phyloP scores from a whole-genome alignment of 2,329 filamentous ascomycete species.

The Colletotrichum limetticola region DNA sequence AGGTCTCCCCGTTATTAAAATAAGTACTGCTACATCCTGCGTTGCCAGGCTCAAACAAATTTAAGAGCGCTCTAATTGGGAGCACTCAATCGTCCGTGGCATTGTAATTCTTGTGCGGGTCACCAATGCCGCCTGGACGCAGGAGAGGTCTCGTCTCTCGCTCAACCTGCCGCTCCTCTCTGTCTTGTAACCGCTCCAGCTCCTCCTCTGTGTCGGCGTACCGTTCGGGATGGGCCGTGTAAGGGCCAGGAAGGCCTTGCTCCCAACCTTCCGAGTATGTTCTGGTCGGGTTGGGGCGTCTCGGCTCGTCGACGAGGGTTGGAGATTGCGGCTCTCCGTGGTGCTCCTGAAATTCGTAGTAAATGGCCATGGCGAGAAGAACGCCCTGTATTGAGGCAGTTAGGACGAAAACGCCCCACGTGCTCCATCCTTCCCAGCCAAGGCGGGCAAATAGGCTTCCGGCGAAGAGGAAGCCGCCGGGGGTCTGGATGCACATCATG shows the following conservation, averaged over 20 bases:
- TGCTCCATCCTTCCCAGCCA: constrained; percentile 89
- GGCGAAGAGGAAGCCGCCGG: constrained; percentile 90
- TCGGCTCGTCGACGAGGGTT: constrained; percentile 35
- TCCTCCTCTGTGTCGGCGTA: constrained; percentile 64
- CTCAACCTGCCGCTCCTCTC: constrained; percentile 61
- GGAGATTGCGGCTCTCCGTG: constrained; percentile 42
- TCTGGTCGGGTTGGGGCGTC: constrained; percentile 51
- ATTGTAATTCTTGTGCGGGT: constrained; percentile 53
- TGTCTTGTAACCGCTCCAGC: constrained; percentile 59
- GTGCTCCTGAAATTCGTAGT: constrained; percentile 70
- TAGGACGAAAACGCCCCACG: constrained; percentile 91
- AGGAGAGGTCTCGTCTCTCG: constrained; percentile 62
- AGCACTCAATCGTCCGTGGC: constrained; percentile 37
- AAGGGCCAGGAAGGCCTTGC: constrained; percentile 60
- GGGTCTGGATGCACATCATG: constrained; percentile 99
- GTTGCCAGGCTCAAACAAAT: neutral
- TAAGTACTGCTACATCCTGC: neutral
- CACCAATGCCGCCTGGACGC: constrained; percentile 61
- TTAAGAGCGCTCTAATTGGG: neutral
- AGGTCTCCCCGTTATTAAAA: neutral
- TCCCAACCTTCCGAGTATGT: constrained; percentile 63
- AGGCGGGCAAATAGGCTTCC: constrained; percentile 83
- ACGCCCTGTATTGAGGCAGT: constrained; percentile 88
- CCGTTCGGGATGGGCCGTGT: constrained; percentile 62
- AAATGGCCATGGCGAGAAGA: constrained; percentile 82